Conservation (phyloP, 129 eudicot species). For the Chrysanthemum lavandulifolium region DNA sequence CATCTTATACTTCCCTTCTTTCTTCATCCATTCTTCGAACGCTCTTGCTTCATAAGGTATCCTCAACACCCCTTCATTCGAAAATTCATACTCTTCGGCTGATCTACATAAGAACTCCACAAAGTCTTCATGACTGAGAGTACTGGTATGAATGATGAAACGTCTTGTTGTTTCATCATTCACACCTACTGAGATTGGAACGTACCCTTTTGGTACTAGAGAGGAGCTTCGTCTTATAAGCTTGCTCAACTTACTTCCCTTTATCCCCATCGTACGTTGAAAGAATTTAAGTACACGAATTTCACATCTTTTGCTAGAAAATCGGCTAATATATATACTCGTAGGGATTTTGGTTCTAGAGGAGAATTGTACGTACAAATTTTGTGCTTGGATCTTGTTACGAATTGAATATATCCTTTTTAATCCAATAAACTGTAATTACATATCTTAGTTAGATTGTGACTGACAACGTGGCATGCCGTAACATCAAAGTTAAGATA, state of each 20-base stretch:
- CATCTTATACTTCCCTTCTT: slow-evolving; percentile 34
- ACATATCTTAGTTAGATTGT: not conserved
- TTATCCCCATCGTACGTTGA: slow-evolving; percentile 39
- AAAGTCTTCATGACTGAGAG: slow-evolving; percentile 44
- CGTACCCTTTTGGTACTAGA: slow-evolving; percentile 49
- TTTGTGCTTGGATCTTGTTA: slow-evolving; percentile 15
- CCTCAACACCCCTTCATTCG: slow-evolving; percentile 44
- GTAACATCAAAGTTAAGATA: slow-evolving; percentile 35
- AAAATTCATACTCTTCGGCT: slow-evolving; percentile 56
- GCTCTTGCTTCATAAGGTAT: slow-evolving; percentile 50
- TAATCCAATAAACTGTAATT: not conserved
- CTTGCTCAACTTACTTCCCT: slow-evolving; percentile 38
- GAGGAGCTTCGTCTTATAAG: slow-evolving; percentile 3
- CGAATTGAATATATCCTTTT: not conserved
- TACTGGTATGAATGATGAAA: slow-evolving; percentile 45
- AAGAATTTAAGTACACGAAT: slow-evolving; percentile 2
- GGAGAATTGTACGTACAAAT: slow-evolving; percentile 21
- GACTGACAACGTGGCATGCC: slow-evolving; percentile 33
- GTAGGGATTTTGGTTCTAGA: not conserved
- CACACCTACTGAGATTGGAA: slow-evolving; percentile 55
- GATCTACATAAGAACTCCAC: slow-evolving; percentile 44
- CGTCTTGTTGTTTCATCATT: slow-evolving; percentile 35
- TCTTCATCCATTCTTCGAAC: slow-evolving; percentile 51
- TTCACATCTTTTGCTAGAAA: not conserved
- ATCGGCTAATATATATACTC: slow-evolving; percentile 14